phyloP scores from a whole-genome alignment of 257 asterid species.

The Solanum dulcamara region DNA sequence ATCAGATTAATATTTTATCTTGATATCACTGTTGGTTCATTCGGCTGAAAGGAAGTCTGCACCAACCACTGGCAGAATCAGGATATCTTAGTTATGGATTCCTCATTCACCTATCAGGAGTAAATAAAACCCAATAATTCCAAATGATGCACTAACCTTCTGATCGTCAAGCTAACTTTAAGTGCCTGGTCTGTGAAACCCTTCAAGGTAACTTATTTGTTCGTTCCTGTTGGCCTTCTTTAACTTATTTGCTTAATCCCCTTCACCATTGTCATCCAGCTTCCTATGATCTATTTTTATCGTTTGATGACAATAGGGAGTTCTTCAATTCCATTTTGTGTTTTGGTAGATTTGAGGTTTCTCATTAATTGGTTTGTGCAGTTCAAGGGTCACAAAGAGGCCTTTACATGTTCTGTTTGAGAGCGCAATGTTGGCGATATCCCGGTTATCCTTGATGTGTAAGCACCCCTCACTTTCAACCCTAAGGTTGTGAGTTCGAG shows the following conservation, averaged over 20 bases:
- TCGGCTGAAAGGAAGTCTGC: slow-evolving; percentile 13
- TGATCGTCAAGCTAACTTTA: slow-evolving; percentile 12
- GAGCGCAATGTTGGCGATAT: slow-evolving; percentile 9
- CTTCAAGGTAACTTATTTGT: slow-evolving; percentile 8
- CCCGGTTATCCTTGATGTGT: slow-evolving; percentile 1
- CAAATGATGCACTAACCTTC: slow-evolving; percentile 9
- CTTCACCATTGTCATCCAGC: background rate
- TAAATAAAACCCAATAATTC: slow-evolving; percentile 2
- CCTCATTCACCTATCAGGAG: background rate
- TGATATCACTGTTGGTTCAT: background rate
- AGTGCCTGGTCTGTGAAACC: slow-evolving; percentile 14
- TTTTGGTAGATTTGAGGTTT: slow-evolving; percentile 10
- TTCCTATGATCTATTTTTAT: background rate
- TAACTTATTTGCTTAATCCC: background rate
- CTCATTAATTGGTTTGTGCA: slow-evolving; percentile 11
- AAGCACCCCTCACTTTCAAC: too few species aligned
- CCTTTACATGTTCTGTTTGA: slow-evolving; percentile 14
- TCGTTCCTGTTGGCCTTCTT: background rate
- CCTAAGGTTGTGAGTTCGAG: too few species aligned
- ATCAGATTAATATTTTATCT: background rate
- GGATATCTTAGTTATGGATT: slow-evolving; percentile 3
- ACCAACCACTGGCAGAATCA: slow-evolving; percentile 10
- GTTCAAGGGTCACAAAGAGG: slow-evolving; percentile 14
- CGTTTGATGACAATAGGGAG: background rate
- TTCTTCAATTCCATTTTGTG: background rate